phyloP scores from a whole-genome alignment of 1,139 yeast genomes.

The Hyphopichia khmerensis region DNA sequence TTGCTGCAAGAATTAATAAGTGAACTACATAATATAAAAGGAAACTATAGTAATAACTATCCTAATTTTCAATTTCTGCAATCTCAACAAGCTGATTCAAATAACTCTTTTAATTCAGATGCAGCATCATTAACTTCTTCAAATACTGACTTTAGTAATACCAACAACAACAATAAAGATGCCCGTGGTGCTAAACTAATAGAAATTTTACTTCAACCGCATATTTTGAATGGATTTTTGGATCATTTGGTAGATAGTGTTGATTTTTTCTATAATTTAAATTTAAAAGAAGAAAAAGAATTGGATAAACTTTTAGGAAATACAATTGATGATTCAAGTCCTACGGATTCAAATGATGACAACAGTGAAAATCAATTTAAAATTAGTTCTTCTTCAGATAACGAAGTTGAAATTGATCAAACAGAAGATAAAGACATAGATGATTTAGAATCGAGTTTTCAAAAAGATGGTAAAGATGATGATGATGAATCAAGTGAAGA shows the following conservation, averaged over 20 bases:
- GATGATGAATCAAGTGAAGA: constrained; percentile 34
- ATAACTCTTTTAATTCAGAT: constrained; percentile 18
- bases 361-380: neutral
- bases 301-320: constrained; percentile 12
- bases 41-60: constrained; percentile 26
- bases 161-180: constrained; percentile 29
- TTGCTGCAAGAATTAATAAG: constrained; percentile 41
- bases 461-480: constrained; percentile 12
- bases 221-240: constrained; percentile 40
- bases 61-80: constrained; percentile 35
- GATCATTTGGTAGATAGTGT: constrained; percentile 39
- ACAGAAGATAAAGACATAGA: constrained; percentile 5
- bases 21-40: constrained; percentile 43
- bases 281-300: constrained; percentile 23
- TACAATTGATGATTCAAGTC: constrained; percentile 8
- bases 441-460: neutral
- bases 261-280: constrained; percentile 33
- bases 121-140: constrained; percentile 40
- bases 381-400: constrained; percentile 5
- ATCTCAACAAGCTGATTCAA: constrained; percentile 11
- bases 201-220: constrained; percentile 47
- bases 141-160: constrained; percentile 26
- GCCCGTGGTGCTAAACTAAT: constrained; percentile 41
- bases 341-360: constrained; percentile 2
- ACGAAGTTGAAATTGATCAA: constrained; percentile 13